These are phyloP conservation scores for Thraustochytrium striatum DNA, from an alignment of 352 stramenopile genomes.

Conservation along the genomic window DNA sequence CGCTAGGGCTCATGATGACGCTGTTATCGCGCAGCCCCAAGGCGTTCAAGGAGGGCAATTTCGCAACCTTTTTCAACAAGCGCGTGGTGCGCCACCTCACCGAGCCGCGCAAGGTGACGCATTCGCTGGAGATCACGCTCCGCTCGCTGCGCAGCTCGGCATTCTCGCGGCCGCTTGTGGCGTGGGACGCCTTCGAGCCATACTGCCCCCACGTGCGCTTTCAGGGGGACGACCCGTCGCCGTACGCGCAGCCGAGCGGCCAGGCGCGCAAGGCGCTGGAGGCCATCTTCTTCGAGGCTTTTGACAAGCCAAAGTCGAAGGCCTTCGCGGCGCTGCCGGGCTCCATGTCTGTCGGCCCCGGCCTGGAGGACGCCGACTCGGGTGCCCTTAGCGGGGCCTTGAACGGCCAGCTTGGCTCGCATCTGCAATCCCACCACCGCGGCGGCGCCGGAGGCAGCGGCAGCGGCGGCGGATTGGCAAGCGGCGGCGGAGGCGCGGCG, in stretches of 20 bases:
- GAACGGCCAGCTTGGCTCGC: too few species aligned
- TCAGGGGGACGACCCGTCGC: neutral
- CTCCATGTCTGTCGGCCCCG: neutral
- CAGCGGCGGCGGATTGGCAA: too few species aligned
- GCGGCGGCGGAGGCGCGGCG: too few species aligned
- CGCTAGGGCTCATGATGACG: slow-evolving; percentile 24
- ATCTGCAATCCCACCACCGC: too few species aligned
- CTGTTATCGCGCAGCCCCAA: neutral
- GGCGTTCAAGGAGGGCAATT: slow-evolving; percentile 26
- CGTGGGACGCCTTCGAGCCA: slow-evolving; percentile 30
- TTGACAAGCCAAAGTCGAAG: slow-evolving; percentile 33
- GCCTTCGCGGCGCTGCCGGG: neutral
- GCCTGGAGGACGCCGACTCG: too few species aligned
- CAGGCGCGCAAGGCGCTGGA: neutral
- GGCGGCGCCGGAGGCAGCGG: too few species aligned
- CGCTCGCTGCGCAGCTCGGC: neutral
- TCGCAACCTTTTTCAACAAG: slow-evolving; percentile 7
- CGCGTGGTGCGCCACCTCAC: slow-evolving; percentile 23
- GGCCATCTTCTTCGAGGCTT: slow-evolving; percentile 25
- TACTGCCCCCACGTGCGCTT: neutral
- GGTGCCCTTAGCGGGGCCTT: too few species aligned
- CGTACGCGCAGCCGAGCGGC: neutral
- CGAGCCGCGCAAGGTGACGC: slow-evolving; percentile 39
- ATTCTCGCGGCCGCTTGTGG: neutral
- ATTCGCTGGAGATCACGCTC: slow-evolving; percentile 38